Evolutionary conservation across 495 filamentous ascomycete genomes (phyloP), one percentile per base, ranked within the genome.

Genomic region (Podospora bellae-mahoneyi): DNA sequence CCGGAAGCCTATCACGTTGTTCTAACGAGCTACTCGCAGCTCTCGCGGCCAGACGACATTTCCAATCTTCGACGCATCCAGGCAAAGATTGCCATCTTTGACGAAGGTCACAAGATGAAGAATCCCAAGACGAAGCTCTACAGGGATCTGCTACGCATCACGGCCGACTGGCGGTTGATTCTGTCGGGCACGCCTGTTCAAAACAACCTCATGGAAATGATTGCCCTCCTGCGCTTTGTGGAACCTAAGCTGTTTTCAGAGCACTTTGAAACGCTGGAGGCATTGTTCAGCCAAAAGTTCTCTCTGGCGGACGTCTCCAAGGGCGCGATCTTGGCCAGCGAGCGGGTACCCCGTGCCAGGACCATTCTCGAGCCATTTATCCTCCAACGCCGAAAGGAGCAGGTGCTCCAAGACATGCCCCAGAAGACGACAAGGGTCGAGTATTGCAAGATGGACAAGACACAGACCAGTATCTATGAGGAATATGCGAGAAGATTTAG

Each of bases 291-390:
- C 68, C 90, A 94, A 74, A 97, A 96, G 74, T 92, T 92, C 2
- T 91, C 90, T n/a, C 89, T 88, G 20, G 90, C 86, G 10, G 91
- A 92, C 56, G 80, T 86, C 4, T 86, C 91, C 64, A 87, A 91
- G 66, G 88, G 88, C 2, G 89, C 92, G 5, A 82, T 98, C 4
- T 80, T 98, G 2, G 95, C 93, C 0, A 87, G 86, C 5, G 92
- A 97, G 76, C 89, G 95, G 4, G 95, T 97, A 61, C 84, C 86
- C 23, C 85, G 93, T 39, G 95, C 95, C 0, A 89, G 92, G 58
- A 91, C 92, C 0, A 97, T 99, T 84, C 88, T 99, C 77, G 91
- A 94, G 48, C 95, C 95, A 0, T 99, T 98, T 75, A 91, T 99
- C 27, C 81, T 99, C 0, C 92, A 96, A 53, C 85, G 95, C 5